phyloP scores from a whole-genome alignment of 768 basidiomycete genomes.

The Suillus subluteus region DNA sequence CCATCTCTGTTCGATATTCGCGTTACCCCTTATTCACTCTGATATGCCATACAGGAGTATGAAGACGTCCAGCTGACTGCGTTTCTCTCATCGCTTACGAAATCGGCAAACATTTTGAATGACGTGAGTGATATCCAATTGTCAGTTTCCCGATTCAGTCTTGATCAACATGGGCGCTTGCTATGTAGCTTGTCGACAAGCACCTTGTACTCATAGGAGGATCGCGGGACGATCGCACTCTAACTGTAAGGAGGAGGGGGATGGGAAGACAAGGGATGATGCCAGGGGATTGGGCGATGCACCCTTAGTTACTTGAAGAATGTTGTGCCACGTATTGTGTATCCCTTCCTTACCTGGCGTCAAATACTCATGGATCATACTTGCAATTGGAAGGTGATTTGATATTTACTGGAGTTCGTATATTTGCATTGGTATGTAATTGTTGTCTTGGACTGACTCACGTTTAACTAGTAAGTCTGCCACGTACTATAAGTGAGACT shows the following conservation, averaged over 20 bases:
- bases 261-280: constrained; percentile 50
- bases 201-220: constrained; percentile 63
- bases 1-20: not conserved
- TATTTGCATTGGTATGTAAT: not conserved
- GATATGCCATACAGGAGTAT: constrained; percentile 69
- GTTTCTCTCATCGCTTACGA: constrained; percentile 86
- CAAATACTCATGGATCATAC: not conserved
- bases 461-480: not conserved
- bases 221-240: constrained; percentile 53
- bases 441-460: not conserved
- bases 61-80: constrained; percentile 93
- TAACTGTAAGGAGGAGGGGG: constrained; percentile 50
- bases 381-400: not conserved
- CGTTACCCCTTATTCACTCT: constrained; percentile 1
- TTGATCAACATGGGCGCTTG: constrained; percentile 18
- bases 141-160: constrained; percentile 6
- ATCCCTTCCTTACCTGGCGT: not conserved
- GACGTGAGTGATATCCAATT: constrained; percentile 61
- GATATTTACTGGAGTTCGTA: not conserved
- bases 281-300: constrained; percentile 60
- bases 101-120: constrained; percentile 84
- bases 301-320: constrained; percentile 32
- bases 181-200: constrained; percentile 72
- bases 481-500: not conserved
- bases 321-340: not conserved